Percentiles rank a stretch among this genome's conserved stretches.
Conservation (phyloP, 228 moss, liverwort and hornwort species). For the Sphagnum fallax region DNA sequence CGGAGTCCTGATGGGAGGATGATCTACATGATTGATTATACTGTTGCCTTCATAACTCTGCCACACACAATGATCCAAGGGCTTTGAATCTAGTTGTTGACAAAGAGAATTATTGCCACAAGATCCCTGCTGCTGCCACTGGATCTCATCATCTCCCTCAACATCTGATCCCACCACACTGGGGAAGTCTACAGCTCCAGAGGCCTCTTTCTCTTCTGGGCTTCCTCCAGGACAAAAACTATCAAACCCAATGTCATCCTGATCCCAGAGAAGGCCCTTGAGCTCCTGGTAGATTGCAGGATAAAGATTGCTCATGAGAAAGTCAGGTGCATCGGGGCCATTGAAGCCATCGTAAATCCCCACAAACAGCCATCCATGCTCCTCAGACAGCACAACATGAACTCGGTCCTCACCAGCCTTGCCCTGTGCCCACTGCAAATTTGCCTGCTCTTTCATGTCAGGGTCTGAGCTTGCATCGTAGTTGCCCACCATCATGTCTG, state of each 20-base stretch:
- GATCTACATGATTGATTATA: constrained; percentile 4
- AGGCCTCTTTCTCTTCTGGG: constrained; percentile 8
- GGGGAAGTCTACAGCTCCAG: background rate
- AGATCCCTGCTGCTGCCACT: background rate
- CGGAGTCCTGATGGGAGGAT: background rate
- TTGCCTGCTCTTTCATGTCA: constrained; percentile 57
- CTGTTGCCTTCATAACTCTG: constrained; percentile 7
- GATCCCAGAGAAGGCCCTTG: constrained; percentile 85
- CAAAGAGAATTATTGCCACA: constrained; percentile 28
- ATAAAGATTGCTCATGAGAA: constrained; percentile 98
- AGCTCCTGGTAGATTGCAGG: constrained; percentile 84
- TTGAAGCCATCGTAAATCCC: constrained; percentile 98
- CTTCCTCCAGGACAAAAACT: constrained; percentile 15
- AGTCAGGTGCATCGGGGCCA: constrained; percentile 95
- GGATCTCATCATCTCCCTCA: constrained; percentile 1
- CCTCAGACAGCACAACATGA: constrained; percentile 91
- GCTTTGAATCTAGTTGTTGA: constrained; percentile 16
- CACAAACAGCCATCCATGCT: constrained; percentile 96
- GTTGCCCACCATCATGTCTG: constrained; percentile 37
- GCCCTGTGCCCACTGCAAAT: constrained; percentile 98
- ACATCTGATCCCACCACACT: constrained; percentile 7
- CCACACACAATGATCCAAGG: constrained; percentile 7
- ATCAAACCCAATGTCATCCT: constrained; percentile 36
- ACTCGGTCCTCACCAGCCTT: constrained; percentile 99
- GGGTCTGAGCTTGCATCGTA: constrained; percentile 47